A percentile compares a stretch with the other conserved stretches of the same genome.
phyloP scores from a whole-genome alignment of 306 rosid species.

The Rosa multiflora region DNA sequence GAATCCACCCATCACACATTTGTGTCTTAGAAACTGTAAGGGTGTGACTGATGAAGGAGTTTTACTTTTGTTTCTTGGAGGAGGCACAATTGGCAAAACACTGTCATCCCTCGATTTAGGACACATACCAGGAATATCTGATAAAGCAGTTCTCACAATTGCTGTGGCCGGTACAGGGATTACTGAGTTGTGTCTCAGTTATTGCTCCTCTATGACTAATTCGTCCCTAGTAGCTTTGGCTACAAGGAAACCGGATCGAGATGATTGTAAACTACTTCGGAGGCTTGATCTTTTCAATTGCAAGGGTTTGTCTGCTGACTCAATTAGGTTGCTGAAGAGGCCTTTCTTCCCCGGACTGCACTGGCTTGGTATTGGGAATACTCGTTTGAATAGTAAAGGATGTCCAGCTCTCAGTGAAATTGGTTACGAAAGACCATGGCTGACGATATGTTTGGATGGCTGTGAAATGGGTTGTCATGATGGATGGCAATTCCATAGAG shows the following conservation, averaged over 20 bases:
- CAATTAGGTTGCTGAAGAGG: slow-evolving; percentile 18
- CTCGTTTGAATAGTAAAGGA: slow-evolving; percentile 15
- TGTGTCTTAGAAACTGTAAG: slow-evolving; percentile 31
- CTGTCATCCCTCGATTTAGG: slow-evolving; percentile 36
- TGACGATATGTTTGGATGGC: slow-evolving; percentile 31
- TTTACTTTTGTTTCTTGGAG: slow-evolving; percentile 15
- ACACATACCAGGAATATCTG: slow-evolving; percentile 31
- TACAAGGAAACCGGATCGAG: slow-evolving; percentile 22
- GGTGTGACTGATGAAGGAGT: slow-evolving; percentile 37
- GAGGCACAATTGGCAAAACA: slow-evolving; percentile 30
- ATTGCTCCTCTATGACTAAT: slow-evolving; percentile 28
- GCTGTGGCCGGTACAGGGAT: slow-evolving; percentile 17
- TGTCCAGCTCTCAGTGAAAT: slow-evolving; percentile 12
- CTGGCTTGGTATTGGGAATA: slow-evolving; percentile 37
- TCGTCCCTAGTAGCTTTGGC: slow-evolving; percentile 28
- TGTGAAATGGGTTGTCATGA: slow-evolving; percentile 41
- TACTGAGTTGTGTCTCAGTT: slow-evolving; percentile 31
- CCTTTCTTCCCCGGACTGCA: slow-evolving; percentile 33
- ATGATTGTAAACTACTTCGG: slow-evolving; percentile 23
- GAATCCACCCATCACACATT: slow-evolving; percentile 23
- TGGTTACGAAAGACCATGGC: slow-evolving; percentile 19
- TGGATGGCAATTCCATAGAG: slow-evolving; percentile 40
- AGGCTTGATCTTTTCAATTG: slow-evolving; percentile 32
- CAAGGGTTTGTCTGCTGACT: slow-evolving; percentile 23
- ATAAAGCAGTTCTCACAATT: slow-evolving; percentile 24